Percentiles rank a stretch among this genome's conserved stretches.
phyloP scores from a whole-genome alignment of 1,139 yeast species.

The Zygoascus hellenicus region DNA sequence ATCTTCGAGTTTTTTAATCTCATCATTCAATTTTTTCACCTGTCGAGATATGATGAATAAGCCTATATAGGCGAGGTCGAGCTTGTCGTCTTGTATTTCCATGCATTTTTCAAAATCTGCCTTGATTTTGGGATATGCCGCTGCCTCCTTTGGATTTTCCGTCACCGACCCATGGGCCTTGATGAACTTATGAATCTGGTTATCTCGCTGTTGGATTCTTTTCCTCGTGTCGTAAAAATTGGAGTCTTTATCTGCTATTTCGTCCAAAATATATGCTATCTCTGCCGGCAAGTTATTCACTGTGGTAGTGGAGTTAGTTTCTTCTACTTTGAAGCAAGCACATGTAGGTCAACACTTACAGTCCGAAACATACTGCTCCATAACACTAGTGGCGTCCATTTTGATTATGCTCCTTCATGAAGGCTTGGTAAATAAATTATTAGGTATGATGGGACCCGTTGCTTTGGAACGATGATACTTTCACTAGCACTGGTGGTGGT shows the following conservation, averaged over 20 bases:
- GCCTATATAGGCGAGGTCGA: slow-evolving; percentile 76
- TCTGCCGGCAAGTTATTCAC: slow-evolving; percentile 87
- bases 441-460: too few relatives aligned
- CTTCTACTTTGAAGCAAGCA: neutral
- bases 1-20: slow-evolving; percentile 65
- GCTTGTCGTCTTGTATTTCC: slow-evolving; percentile 69
- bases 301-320: slow-evolving; percentile 5
- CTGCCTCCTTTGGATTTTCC: slow-evolving; percentile 78
- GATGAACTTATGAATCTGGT: slow-evolving; percentile 74
- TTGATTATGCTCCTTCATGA: neutral
- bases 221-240: slow-evolving; percentile 61
- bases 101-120: slow-evolving; percentile 61
- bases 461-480: too few relatives aligned
- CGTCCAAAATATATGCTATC: slow-evolving; percentile 72
- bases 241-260: slow-evolving; percentile 64
- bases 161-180: slow-evolving; percentile 77
- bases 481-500: too few relatives aligned
- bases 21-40: slow-evolving; percentile 63
- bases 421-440: too few relatives aligned
- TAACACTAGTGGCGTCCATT: slow-evolving; percentile 72
- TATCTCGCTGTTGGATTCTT: slow-evolving; percentile 66
- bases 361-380: slow-evolving; percentile 69
- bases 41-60: slow-evolving; percentile 72
- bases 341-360: slow-evolving; percentile 22
- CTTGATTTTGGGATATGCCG: slow-evolving; percentile 57